Conservation (phyloP, 176 grass and related monocot genomes). For the Hordeum marinum region DNA sequence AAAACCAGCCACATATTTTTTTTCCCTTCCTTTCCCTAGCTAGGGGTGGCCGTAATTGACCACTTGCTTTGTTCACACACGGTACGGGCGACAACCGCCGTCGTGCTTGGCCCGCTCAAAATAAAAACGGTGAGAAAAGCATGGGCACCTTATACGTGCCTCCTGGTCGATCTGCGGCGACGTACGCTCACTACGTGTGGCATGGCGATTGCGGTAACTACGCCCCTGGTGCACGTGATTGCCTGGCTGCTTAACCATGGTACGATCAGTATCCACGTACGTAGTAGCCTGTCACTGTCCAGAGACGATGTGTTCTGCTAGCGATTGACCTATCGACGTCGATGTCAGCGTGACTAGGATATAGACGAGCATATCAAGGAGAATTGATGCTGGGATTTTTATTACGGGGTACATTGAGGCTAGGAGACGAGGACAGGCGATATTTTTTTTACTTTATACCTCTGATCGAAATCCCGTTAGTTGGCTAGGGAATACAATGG, state of each 20-base stretch:
- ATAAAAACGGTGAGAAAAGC: too few relatives aligned
- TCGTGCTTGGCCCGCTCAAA: too few relatives aligned
- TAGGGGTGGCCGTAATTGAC: not conserved
- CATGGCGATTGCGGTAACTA: not conserved
- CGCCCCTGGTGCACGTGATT: not conserved
- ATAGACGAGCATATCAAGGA: slow-evolving; percentile 4
- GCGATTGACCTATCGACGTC: slow-evolving; percentile 5
- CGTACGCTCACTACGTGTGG: not conserved
- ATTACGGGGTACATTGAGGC: not conserved
- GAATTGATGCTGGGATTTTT: slow-evolving; percentile 32
- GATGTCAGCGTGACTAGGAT: not conserved
- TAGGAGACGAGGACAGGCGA: not conserved
- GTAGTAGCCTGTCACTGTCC: not conserved
- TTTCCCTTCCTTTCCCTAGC: not conserved
- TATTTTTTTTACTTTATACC: not conserved
- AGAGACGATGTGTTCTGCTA: not conserved
- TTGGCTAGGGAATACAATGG: too few relatives aligned
- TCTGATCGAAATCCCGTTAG: too few relatives aligned
- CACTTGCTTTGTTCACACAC: not conserved
- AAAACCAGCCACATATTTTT: not conserved
- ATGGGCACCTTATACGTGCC: too few relatives aligned
- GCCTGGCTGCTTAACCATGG: not conserved
- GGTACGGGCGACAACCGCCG: not conserved
- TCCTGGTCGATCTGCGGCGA: not conserved
- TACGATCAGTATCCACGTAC: not conserved